Conservation (phyloP, 306 rosid species). For the Quercus variabilis region DNA sequence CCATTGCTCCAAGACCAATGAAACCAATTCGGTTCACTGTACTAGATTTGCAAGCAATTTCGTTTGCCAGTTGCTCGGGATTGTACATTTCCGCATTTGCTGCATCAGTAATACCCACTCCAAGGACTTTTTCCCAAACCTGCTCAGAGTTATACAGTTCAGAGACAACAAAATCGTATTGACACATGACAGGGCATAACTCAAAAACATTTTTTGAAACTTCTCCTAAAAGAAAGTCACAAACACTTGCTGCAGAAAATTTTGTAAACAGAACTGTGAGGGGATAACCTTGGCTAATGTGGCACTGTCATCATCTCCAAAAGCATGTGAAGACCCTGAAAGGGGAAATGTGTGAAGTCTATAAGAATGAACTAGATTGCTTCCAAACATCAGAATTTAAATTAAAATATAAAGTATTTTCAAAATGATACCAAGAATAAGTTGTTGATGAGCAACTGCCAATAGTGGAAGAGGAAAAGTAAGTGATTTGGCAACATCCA, state of each 20-base stretch:
- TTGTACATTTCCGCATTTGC: constrained; percentile 60
- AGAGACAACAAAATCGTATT: neutral
- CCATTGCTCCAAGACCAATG: constrained; percentile 99
- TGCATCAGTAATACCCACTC: constrained; percentile 69
- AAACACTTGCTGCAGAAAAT: neutral
- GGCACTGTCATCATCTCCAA: constrained; percentile 38
- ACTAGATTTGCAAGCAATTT: constrained; percentile 42
- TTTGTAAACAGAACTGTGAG: constrained; percentile 13
- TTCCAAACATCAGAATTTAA: constrained; percentile 20
- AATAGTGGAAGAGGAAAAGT: constrained; percentile 84
- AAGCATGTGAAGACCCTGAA: constrained; percentile 57
- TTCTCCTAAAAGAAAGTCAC: neutral
- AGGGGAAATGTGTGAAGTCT: constrained; percentile 19
- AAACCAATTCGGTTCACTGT: constrained; percentile 67
- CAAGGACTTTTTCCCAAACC: constrained; percentile 71
- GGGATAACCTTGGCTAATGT: constrained; percentile 56
- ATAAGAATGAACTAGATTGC: constrained; percentile 21
- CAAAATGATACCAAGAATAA: constrained; percentile 59
- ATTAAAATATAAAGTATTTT: constrained; percentile 6
- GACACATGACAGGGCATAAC: neutral
- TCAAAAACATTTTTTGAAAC: constrained; percentile 6
- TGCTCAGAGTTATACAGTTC: constrained; percentile 22
- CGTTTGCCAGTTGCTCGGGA: constrained; percentile 68
- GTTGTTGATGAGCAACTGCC: constrained; percentile 83
- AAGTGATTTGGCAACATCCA: constrained; percentile 74